A percentile compares a stretch with the other conserved stretches of the same genome.
phyloP scores from a whole-genome alignment of 2,329 filamentous ascomycete species.

The Curvularia lunata region DNA sequence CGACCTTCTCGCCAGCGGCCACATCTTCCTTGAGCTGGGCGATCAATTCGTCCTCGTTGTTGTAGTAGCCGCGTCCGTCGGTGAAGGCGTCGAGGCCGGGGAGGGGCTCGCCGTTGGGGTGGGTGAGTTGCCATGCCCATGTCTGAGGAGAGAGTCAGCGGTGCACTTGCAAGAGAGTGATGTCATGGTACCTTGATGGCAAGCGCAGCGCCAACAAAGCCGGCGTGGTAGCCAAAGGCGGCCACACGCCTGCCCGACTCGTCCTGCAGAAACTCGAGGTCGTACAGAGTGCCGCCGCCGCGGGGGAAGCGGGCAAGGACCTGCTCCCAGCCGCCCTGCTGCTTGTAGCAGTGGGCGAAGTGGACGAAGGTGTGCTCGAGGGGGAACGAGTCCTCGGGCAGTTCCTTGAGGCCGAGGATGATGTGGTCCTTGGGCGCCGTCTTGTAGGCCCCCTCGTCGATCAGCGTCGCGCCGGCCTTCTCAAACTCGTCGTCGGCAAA shows the following conservation, averaged over 20 bases:
- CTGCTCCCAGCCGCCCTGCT: slow-evolving; percentile 67
- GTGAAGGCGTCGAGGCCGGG: slow-evolving; percentile 65
- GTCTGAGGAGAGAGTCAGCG: slow-evolving; percentile 59
- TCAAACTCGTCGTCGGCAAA: slow-evolving; percentile 52
- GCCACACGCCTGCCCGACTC: slow-evolving; percentile 73
- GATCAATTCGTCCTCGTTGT: slow-evolving; percentile 76
- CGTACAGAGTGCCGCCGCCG: slow-evolving; percentile 78
- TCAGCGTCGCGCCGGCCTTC: slow-evolving; percentile 47
- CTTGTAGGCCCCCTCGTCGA: slow-evolving; percentile 49
- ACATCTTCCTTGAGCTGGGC: slow-evolving; percentile 75
- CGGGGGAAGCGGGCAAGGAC: slow-evolving; percentile 80
- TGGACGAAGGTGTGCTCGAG: slow-evolving; percentile 51
- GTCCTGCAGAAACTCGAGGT: slow-evolving; percentile 86
- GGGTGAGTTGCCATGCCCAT: slow-evolving; percentile 81
- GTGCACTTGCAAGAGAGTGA: not conserved
- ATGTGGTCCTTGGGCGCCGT: slow-evolving; percentile 48
- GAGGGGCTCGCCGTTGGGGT: slow-evolving; percentile 70
- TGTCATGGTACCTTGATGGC: slow-evolving; percentile 44
- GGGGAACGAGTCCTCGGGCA: slow-evolving; percentile 48
- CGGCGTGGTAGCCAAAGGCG: slow-evolving; percentile 66
- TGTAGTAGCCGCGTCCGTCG: slow-evolving; percentile 63
- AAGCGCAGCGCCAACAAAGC: slow-evolving; percentile 57
- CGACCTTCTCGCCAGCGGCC: slow-evolving; percentile 68
- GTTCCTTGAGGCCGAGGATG: slow-evolving; percentile 53
- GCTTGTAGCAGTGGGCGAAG: slow-evolving; percentile 54